Conservation (phyloP, 225 moss, liverwort and hornwort genomes). For the Pseudoscleropodium purum region DNA sequence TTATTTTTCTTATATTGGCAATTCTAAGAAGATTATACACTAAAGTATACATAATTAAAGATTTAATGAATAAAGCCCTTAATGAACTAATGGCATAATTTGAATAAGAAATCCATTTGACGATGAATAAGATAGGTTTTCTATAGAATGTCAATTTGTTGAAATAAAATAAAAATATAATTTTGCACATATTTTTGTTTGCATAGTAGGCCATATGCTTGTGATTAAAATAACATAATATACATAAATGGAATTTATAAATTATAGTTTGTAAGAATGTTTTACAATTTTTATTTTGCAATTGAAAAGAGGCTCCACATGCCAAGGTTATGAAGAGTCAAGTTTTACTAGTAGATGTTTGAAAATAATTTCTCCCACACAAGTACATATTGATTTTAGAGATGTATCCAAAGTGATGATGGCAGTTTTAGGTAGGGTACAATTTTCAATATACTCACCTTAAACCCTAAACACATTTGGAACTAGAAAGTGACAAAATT, state of each 20-base stretch:
- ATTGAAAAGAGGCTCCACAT: background rate
- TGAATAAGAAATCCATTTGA: background rate
- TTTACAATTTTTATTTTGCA: background rate
- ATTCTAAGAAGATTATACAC: background rate
- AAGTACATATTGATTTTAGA: background rate
- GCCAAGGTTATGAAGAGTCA: background rate
- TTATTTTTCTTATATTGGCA: too few relatives aligned
- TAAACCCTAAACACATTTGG: background rate
- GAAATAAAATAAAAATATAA: background rate
- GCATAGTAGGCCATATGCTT: background rate
- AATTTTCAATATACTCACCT: background rate
- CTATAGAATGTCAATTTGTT: background rate
- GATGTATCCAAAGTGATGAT: background rate
- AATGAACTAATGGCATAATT: rapidly evolving
- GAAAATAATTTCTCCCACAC: background rate
- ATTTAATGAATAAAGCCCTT: background rate
- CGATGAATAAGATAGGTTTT: background rate
- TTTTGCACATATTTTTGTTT: background rate
- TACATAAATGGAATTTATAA: background rate
- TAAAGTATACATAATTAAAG: background rate
- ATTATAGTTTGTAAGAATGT: background rate
- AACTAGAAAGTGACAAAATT: background rate
- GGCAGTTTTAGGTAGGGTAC: rapidly evolving
- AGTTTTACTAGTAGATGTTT: background rate
- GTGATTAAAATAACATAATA: background rate